Percentiles rank a stretch among this genome's conserved stretches.
These are phyloP conservation scores for Baeospora myosura DNA, from an alignment of 1,284 basidiomycete genomes.

Conservation along the genomic window DNA sequence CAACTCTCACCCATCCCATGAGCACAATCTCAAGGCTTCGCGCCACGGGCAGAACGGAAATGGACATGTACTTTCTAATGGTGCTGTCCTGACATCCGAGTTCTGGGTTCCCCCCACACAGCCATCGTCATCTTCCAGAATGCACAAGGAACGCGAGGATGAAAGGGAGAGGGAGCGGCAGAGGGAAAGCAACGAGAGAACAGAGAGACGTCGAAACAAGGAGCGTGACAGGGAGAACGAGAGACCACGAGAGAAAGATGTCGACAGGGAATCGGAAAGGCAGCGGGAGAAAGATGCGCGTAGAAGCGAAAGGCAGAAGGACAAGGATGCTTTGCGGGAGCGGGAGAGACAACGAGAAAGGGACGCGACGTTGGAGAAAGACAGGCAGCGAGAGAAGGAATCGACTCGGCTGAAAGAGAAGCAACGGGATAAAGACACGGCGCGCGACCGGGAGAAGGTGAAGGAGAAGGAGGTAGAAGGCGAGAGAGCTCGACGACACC, in stretches of 20 bases:
- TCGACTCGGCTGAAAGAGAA: too few species aligned
- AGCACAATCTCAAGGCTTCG: too few species aligned
- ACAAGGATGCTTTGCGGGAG: constrained; percentile 7
- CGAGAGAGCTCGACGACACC: neutral
- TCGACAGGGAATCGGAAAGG: neutral
- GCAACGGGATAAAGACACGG: constrained; percentile 11
- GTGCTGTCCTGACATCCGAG: constrained; percentile 10
- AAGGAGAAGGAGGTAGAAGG: constrained; percentile 6
- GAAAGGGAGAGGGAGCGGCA: constrained; percentile 13
- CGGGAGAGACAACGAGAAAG: constrained; percentile 14
- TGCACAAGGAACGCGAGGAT: constrained; percentile 13
- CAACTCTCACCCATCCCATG: too few species aligned
- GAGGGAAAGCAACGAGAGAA: constrained; percentile 6
- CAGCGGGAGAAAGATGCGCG: neutral
- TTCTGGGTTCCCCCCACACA: constrained; percentile 18
- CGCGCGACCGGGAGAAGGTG: constrained; percentile 10
- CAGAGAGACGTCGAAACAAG: constrained; percentile 16
- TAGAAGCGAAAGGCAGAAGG: constrained; percentile 9
- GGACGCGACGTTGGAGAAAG: constrained; percentile 12
- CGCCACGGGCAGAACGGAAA: too few species aligned
- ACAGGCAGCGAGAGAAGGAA: constrained; percentile 7
- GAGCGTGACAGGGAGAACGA: constrained; percentile 8
- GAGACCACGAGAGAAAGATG: constrained; percentile 13
- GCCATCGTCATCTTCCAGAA: constrained; percentile 10
- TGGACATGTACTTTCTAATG: neutral